These are phyloP conservation scores for Trichoderma polysporum DNA, from an alignment of 2,329 filamentous ascomycete species.

Conservation along the genomic window DNA sequence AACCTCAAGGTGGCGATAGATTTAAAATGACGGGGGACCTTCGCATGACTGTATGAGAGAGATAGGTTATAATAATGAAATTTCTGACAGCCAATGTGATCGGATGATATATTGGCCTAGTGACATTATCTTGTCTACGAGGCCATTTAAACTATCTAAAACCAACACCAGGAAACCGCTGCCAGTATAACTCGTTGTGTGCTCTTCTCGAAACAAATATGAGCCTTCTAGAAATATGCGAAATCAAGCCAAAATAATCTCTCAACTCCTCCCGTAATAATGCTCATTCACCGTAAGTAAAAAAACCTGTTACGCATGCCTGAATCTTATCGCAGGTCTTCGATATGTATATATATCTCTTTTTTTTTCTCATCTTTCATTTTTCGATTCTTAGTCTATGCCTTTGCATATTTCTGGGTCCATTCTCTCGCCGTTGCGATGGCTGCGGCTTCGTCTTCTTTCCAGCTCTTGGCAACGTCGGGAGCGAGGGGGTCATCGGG, in stretches of 20 bases:
- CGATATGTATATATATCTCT: constrained; percentile 14
- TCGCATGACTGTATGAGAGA: background rate
- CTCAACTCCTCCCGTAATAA: constrained; percentile 28
- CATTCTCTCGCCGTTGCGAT: constrained; percentile 91
- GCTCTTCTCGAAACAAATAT: constrained; percentile 14
- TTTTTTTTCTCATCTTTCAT: background rate
- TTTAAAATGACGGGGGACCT: background rate
- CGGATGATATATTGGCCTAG: background rate
- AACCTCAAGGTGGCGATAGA: background rate
- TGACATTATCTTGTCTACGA: background rate
- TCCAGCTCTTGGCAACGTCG: constrained; percentile 97
- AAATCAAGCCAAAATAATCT: constrained; percentile 19
- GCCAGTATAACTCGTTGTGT: background rate
- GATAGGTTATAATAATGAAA: constrained; percentile 11
- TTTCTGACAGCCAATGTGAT: background rate
- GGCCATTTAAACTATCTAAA: constrained; percentile 11
- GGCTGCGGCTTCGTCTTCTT: constrained; percentile 88
- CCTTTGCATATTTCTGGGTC: constrained; percentile 78
- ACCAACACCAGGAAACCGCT: background rate
- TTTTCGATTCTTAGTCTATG: constrained; percentile 29
- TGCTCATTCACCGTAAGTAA: constrained; percentile 24
- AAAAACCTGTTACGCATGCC: constrained; percentile 6
- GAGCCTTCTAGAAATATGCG: constrained; percentile 20
- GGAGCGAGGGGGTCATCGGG: constrained; percentile 98
- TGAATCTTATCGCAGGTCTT: constrained; percentile 6